Evolutionary conservation across 2,329 filamentous ascomycete genomes (phyloP), one percentile per base, ranked within the genome.

Genomic region (Sarocladium brachiariae): DNA sequence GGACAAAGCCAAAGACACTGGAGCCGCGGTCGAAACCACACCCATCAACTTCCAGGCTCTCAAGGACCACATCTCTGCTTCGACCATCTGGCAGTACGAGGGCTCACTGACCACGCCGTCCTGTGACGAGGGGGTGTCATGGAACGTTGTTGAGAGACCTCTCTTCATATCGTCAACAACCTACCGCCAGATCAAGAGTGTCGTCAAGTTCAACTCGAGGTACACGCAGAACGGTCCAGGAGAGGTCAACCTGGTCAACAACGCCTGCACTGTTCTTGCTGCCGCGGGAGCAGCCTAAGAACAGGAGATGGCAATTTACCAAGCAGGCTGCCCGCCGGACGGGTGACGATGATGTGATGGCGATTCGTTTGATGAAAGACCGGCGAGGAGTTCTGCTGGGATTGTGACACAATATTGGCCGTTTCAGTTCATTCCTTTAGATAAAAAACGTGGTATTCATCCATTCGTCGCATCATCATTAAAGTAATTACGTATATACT

Each of bases 61-160:
- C 2, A 55, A 61, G 37, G 25, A 55, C 7, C 62, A 68, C 48
- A 60, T 77, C 46, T 46, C 60, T 16, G 58, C 63, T 33, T 59
- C 58, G 9, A 66, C 65, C 4, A 63, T 77, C 50, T 73, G 70
- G 57, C 69, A 70, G 52, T 82, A 83, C 67, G 61, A 62, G 14
- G 79, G 79, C 23, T 79, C 75, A 11, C 68, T 82, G 24, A 82
- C 79, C 39, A 81, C 78, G 0, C 79, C 79, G 18, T 78, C 78
- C 6, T 82, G 79, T 66, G 67, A 68, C 16, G 76, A 81, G 63
- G 74, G 72, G 24, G 64, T 82, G 8, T 67, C 63, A 10, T 80
- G 76, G 66, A 67, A 77, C 49, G 61, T 80, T 34, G 71, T 71
- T 54, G 63, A 68, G 52, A 56, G 73, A 47, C 70, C 73, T n/a